Evolutionary conservation across 495 filamentous ascomycete genomes (phyloP).

Genomic region (Podospora didyma): DNA sequence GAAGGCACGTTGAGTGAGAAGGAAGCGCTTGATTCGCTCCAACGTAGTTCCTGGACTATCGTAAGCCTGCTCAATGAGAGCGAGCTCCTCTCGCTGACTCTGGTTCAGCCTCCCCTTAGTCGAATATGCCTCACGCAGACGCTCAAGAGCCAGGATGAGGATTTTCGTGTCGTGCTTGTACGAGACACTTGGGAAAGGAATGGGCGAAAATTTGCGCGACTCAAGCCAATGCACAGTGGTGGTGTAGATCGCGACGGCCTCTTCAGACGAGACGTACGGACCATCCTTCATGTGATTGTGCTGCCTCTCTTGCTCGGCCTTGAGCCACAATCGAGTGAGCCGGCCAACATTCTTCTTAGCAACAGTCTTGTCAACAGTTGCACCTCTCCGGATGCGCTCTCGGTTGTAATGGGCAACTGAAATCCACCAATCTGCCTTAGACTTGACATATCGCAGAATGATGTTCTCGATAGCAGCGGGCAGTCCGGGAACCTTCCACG

Average conservation of each 20-base stretch:
- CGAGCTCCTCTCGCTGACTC: constrained; percentile 94
- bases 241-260: constrained; percentile 97
- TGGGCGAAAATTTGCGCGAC: constrained; percentile 95
- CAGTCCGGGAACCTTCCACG: constrained; percentile 96
- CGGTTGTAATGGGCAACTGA: constrained; percentile 98
- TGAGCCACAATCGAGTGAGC: constrained; percentile 92
- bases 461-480: constrained; percentile 98
- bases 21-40: constrained; percentile 94
- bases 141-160: constrained; percentile 90
- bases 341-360: constrained; percentile 99
- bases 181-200: constrained; percentile 97
- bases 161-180: constrained; percentile 99
- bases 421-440: constrained; percentile 99
- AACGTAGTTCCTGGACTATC: constrained; percentile 96
- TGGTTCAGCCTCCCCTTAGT: constrained; percentile 97
- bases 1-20: constrained; percentile 95
- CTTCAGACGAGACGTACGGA: constrained; percentile 96
- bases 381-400: constrained; percentile 91
- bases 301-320: constrained; percentile 96
- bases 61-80: constrained; percentile 97
- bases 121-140: constrained; percentile 92
- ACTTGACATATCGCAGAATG: constrained; percentile 96
- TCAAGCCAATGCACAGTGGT: constrained; percentile 99
- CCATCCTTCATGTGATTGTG: constrained; percentile 99
- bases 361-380: constrained; percentile 97